phyloP scores from a whole-genome alignment of 2,329 filamentous ascomycete genomes.

The Penicillium sp. region DNA sequence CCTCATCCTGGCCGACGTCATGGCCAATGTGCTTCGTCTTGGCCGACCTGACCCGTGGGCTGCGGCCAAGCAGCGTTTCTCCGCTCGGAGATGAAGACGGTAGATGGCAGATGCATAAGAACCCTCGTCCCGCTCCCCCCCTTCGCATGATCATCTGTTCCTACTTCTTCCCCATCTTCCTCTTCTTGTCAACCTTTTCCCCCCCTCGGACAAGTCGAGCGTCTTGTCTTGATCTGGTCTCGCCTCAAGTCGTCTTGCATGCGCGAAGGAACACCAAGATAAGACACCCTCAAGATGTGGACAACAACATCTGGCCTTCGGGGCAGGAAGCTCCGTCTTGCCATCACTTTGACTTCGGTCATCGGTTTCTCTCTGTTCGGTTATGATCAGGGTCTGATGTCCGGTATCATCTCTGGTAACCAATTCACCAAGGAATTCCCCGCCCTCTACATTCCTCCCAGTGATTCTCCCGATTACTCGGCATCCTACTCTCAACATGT shows the following conservation, averaged over 20 bases:
- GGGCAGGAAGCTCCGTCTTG: constrained; percentile 14
- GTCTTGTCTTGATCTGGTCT: no score
- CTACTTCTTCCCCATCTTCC: no score
- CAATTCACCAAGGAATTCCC: constrained; percentile 22
- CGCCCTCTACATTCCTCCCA: constrained; percentile 15
- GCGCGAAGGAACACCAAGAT: neutral
- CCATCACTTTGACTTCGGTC: constrained; percentile 26
- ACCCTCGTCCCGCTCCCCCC: neutral
- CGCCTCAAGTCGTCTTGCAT: neutral
- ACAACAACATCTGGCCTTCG: constrained; percentile 22
- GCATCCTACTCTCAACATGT: constrained; percentile 17
- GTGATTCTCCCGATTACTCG: constrained; percentile 25
- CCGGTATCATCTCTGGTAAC: constrained; percentile 22
- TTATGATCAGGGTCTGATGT: constrained; percentile 31
- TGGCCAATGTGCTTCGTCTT: constrained; percentile 1
- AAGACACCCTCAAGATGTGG: constrained; percentile 22
- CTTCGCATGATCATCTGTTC: neutral
- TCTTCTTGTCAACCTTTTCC: no score
- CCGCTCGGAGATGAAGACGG: neutral
- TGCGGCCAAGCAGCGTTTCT: neutral
- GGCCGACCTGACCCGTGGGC: constrained; percentile 1
- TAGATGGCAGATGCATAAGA: neutral
- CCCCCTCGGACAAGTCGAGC: no score
- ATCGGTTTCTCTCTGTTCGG: constrained; percentile 48
- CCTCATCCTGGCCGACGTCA: constrained; percentile 5